Evolutionary conservation across 306 rosid species (phyloP).

Genomic region (Vicia villosa): DNA sequence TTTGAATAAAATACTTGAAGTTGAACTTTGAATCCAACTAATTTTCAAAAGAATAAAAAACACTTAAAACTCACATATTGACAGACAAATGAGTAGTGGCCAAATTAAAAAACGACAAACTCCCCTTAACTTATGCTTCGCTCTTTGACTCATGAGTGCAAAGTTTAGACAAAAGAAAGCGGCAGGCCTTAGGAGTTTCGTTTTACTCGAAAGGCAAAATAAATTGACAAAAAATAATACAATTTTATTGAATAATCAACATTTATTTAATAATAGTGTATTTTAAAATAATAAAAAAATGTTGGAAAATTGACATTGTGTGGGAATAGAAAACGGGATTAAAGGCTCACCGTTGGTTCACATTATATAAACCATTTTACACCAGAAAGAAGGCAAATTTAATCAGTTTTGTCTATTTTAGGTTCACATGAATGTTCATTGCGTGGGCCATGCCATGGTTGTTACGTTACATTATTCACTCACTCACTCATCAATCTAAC

Average conservation of each 20-base stretch:
- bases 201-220: conserved; percentile 27
- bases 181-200: conserved; percentile 11
- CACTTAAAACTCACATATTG: not conserved
- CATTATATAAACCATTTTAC: conserved; percentile 35
- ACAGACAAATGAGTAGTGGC: not conserved
- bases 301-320: not conserved
- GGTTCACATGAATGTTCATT: conserved; percentile 37
- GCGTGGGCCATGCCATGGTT: conserved; percentile 25
- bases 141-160: conserved; percentile 1
- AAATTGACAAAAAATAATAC: not conserved
- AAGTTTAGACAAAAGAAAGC: conserved; percentile 11
- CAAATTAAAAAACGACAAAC: conserved; percentile 15
- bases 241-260: too few species aligned
- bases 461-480: not conserved
- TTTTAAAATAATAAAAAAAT: not conserved
- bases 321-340: conserved; percentile 6
- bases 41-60: not conserved
- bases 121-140: not conserved
- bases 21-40: not conserved
- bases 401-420: conserved; percentile 7
- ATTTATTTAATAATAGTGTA: not conserved
- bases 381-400: not conserved
- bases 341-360: conserved; percentile 24
- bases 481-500: not conserved
- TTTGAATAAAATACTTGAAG: not conserved